phyloP scores from a whole-genome alignment of 2,329 filamentous ascomycete species.

The Parastagonospora avenae region DNA sequence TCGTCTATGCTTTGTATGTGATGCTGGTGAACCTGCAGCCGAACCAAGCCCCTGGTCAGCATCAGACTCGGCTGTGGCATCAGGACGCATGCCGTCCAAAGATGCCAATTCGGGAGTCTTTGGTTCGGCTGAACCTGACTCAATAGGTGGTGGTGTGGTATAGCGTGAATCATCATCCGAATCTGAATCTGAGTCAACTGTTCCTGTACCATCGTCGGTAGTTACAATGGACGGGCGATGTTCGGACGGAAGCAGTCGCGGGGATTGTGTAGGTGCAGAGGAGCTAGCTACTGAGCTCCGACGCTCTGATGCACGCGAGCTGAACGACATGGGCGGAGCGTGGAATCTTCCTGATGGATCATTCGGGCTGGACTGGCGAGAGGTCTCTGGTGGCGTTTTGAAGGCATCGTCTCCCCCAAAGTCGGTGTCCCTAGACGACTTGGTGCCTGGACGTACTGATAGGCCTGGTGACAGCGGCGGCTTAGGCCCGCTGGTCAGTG shows the following conservation, averaged over 20 bases:
- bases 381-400: constrained; percentile 53
- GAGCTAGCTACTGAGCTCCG: constrained; percentile 42
- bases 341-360: constrained; percentile 35
- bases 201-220: constrained; percentile 28
- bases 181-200: constrained; percentile 29
- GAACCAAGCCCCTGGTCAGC: constrained; percentile 31
- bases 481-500: constrained; percentile 34
- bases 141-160: constrained; percentile 39
- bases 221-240: constrained; percentile 43
- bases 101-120: constrained; percentile 32
- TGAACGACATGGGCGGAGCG: constrained; percentile 41
- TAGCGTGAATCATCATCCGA: constrained; percentile 36
- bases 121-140: constrained; percentile 22
- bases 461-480: constrained; percentile 38
- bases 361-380: constrained; percentile 43
- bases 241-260: constrained; percentile 36
- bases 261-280: constrained; percentile 41
- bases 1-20: constrained; percentile 74
- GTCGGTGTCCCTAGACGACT: constrained; percentile 45
- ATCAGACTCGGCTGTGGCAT: constrained; percentile 36
- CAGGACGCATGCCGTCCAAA: constrained; percentile 30
- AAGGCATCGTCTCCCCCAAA: constrained; percentile 49
- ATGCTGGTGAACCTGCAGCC: constrained; percentile 51
- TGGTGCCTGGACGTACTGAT: constrained; percentile 39
- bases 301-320: constrained; percentile 35